Evolutionary conservation across 768 basidiomycete species (phyloP), one percentile per base, ranked within the genome.

Genomic region (Russula sp.): DNA sequence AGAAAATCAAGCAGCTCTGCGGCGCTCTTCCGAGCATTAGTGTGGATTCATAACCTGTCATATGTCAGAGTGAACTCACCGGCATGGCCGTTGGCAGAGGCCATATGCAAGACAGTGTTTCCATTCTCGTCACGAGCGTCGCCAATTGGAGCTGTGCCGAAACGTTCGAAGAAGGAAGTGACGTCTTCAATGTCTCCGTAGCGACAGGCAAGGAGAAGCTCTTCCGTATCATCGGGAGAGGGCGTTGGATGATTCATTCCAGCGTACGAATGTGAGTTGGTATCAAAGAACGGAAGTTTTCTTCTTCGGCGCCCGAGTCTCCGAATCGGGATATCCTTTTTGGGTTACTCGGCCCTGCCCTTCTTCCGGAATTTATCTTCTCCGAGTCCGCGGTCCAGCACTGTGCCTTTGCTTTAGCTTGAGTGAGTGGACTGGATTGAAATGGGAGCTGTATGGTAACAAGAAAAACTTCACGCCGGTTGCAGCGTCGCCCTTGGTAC

Each of bases 181-280:
- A 93, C 78, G 68, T 94, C 91, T 52, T 88, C 84, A 59, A 92
- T 75, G 66, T 96, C 94, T 45, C 94, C 94, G 73, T 93, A 96
- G 72, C 94, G 84, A 72, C 89, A 89, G 22, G 89, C 81, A 6
- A 95, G 84, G 13, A 98, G 77, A 54, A 95, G 72, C 3, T 96
- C 91, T 48, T 91, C 84, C 37, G 75, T 76, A 27, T 88, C 82
- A 54, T 86, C 84, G 4, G 14, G 39, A 2, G 69, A 53, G 14
- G 74, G 70, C 11, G 62, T 62, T 9, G 71, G 59, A 3, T 61
- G 57, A 34, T 48, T 44, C 56, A 57, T 63, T 32, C 20, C 31
- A 18, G n/a, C 14, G 14, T 4, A 11, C 10, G 40, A 42, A 10
- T 5, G 40, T 16, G 40, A 47, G 45, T 2, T 18, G 16, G n/a